These are phyloP conservation scores for Plantago major DNA, from an alignment of 257 asterid genomes.

Conservation along the genomic window DNA sequence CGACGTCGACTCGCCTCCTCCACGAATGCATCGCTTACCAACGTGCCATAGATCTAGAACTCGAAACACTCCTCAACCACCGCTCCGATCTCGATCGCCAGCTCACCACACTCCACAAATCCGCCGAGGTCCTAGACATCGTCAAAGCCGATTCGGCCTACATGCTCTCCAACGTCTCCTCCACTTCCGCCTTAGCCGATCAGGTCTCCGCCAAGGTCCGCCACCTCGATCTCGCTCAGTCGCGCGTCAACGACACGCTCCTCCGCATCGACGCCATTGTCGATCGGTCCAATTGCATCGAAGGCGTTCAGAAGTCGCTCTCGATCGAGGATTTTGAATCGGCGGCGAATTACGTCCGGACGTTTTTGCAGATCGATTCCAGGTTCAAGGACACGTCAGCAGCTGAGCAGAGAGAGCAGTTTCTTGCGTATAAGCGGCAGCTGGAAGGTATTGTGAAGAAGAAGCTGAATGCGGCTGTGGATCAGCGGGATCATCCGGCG, in stretches of 20 bases:
- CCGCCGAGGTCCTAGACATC: constrained; percentile 1
- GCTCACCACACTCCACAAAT: constrained; percentile 62
- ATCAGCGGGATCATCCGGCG: constrained; percentile 72
- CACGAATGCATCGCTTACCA: constrained; percentile 94
- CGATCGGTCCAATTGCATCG: not conserved
- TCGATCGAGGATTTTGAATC: constrained; percentile 75
- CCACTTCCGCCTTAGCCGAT: constrained; percentile 43
- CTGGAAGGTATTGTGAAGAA: constrained; percentile 68
- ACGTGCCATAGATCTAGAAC: constrained; percentile 70
- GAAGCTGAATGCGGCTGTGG: constrained; percentile 61
- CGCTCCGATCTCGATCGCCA: constrained; percentile 75
- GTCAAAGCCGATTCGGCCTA: constrained; percentile 19
- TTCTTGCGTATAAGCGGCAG: constrained; percentile 71
- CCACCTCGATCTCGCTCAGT: constrained; percentile 32
- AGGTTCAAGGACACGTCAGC: constrained; percentile 68
- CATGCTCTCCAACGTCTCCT: constrained; percentile 66
- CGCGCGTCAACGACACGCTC: constrained; percentile 81
- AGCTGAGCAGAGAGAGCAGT: constrained; percentile 79
- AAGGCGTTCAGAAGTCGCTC: constrained; percentile 50
- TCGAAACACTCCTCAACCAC: constrained; percentile 67
- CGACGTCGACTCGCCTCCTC: constrained; percentile 85
- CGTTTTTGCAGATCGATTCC: constrained; percentile 81
- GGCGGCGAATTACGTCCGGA: constrained; percentile 63
- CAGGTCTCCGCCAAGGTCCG: constrained; percentile 12
- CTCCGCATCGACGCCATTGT: constrained; percentile 31